Conservation (phyloP, 768 basidiomycete species). For the Sarcodon sp. region DNA sequence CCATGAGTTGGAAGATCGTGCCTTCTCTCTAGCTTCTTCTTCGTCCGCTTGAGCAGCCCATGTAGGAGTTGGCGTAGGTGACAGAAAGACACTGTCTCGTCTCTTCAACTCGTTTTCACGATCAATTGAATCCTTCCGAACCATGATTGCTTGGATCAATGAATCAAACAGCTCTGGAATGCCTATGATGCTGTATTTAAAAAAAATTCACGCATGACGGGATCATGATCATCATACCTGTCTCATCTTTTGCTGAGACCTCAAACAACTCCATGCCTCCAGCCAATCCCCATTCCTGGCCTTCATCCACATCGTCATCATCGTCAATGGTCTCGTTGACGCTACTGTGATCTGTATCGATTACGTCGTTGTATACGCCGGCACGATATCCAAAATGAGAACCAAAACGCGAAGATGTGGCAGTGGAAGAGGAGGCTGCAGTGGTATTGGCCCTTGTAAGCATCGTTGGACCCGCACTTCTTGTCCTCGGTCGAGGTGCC, state of each 20-base stretch:
- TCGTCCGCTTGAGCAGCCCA: slow-evolving; percentile 77
- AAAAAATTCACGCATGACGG: slow-evolving; percentile 2
- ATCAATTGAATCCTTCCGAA: slow-evolving; percentile 68
- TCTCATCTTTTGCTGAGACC: slow-evolving; percentile 83
- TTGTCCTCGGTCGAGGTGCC: slow-evolving; percentile 26
- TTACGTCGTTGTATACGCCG: slow-evolving; percentile 43
- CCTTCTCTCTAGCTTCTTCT: slow-evolving; percentile 56
- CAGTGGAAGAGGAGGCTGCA: slow-evolving; percentile 5
- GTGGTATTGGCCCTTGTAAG: slow-evolving; percentile 11
- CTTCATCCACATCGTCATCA: slow-evolving; percentile 33
- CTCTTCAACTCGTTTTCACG: slow-evolving; percentile 68
- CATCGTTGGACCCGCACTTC: slow-evolving; percentile 25
- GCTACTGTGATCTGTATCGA: slow-evolving; percentile 50
- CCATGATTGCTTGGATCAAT: slow-evolving; percentile 70
- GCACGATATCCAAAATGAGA: slow-evolving; percentile 38
- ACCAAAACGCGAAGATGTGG: slow-evolving; percentile 37
- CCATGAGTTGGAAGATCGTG: slow-evolving; percentile 33
- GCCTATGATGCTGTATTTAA: slow-evolving; percentile 27
- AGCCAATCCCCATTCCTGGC: slow-evolving; percentile 63
- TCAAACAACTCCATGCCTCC: slow-evolving; percentile 85
- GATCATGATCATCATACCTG: slow-evolving; percentile 33
- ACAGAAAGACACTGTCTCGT: slow-evolving; percentile 74
- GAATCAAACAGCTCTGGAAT: slow-evolving; percentile 71
- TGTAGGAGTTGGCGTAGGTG: slow-evolving; percentile 45
- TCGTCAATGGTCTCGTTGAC: slow-evolving; percentile 35